Base-by-base conservation (phyloP, 2,329 filamentous ascomycete species). In the Pseudohalonectria lignicola region DNA sequence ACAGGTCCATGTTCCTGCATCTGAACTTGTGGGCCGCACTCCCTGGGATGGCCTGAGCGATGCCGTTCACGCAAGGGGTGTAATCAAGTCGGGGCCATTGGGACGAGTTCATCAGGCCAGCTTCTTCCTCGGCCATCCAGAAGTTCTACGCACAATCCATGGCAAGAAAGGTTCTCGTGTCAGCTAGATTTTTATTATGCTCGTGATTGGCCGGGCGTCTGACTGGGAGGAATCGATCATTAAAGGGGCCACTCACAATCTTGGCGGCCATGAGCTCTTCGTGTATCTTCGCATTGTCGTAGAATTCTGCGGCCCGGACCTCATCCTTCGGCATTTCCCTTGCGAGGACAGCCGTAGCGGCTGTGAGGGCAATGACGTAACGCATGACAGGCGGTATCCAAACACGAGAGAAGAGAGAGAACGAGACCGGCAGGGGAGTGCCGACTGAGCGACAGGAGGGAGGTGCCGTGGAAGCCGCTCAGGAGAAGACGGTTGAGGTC, bases 1-100 rank as follows among this genome's bases (percentile, higher is more conserved):
- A 39, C 18, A 39, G 37, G 31, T 39, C 37, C 18, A 39, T 34
- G 31, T 39, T 39, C 19, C 25, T 39, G 37, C 37, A 39, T 28
- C 26, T 35, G 32, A 39, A 39, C 25, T 20, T 39, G 25, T 39
- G 32, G 9, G 16, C n/a, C 3, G 37, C 23, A 18, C 20, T 23
- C 13, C 15, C 37, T 9, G 32, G 32, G 15, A 39, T 23, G 9
- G 31, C 31, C 19, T 34, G n/a, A 18, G 32, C 37, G 17, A 31
- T 18, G 15, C 37, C 37, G 25, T 39, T 32, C 2, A 34, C 26
- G 13, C 37, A 39, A 19, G 31, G 31, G n/a, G 36, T 38, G 29
- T 38, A 38, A 15, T 23, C 18, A 20, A 38, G 36, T 11, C 36
- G 19, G 4, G 36, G 36, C 29, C 30, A 38, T 12, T 18, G 13